These are phyloP conservation scores for Tuber calosporum DNA, from an alignment of 495 filamentous ascomycete species.

Conservation along the genomic window DNA sequence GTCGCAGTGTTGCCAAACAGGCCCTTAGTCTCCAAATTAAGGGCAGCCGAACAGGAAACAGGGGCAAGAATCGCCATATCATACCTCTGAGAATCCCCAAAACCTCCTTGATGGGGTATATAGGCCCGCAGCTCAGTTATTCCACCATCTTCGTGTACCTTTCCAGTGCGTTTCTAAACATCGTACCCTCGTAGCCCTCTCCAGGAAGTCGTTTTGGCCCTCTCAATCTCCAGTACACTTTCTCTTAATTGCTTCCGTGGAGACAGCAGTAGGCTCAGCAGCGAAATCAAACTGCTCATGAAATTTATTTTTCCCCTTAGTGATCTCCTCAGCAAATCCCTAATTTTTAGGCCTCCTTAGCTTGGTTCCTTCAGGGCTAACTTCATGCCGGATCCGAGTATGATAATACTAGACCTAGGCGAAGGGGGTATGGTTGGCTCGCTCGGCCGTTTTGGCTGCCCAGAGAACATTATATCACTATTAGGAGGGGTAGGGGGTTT, in stretches of 20 bases:
- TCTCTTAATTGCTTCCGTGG: constrained; percentile 24
- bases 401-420: neutral
- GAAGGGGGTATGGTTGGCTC: neutral
- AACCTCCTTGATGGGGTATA: constrained; percentile 50
- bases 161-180: constrained; percentile 31
- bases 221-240: constrained; percentile 48
- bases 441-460: neutral
- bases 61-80: neutral
- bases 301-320: constrained; percentile 47
- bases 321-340: constrained; percentile 43
- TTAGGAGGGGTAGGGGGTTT: neutral
- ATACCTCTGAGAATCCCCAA: constrained; percentile 40
- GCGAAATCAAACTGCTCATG: constrained; percentile 55
- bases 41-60: too few relatives aligned
- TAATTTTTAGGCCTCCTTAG: neutral
- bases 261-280: constrained; percentile 46
- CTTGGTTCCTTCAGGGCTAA: neutral
- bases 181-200: neutral
- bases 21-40: neutral
- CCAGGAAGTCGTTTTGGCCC: constrained; percentile 49
- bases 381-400: neutral
- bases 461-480: neutral
- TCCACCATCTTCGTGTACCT: constrained; percentile 49
- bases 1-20: too few relatives aligned
- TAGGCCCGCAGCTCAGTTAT: constrained; percentile 47